phyloP scores from a whole-genome alignment of 768 basidiomycete species.

The Thelephora ganbajun region DNA sequence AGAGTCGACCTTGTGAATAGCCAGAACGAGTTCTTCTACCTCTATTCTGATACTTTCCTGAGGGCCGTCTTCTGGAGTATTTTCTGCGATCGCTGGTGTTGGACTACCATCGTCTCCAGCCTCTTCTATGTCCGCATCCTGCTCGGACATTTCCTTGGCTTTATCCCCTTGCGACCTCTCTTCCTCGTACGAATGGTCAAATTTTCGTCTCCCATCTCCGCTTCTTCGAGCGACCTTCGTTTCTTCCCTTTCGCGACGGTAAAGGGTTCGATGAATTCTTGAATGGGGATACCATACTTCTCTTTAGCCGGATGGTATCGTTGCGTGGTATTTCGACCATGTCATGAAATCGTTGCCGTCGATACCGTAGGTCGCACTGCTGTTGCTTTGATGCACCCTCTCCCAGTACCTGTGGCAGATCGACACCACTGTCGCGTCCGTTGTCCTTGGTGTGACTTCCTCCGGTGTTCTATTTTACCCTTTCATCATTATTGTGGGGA shows the following conservation, averaged over 20 bases:
- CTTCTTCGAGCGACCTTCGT: conserved; percentile 11
- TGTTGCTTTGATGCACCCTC: no score
- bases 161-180: conserved; percentile 20
- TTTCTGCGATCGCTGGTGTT: conserved; percentile 7
- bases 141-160: conserved; percentile 17
- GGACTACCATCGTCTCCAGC: conserved; percentile 4
- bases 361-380: no score
- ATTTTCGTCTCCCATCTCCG: conserved; percentile 4
- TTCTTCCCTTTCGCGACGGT: conserved; percentile 23
- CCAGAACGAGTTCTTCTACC: conserved; percentile 27
- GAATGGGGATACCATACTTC: conserved; percentile 36
- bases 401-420: no score
- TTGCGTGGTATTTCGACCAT: no score
- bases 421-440: no score
- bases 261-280: conserved; percentile 21
- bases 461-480: no score
- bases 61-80: conserved; percentile 9
- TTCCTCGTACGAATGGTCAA: background rate
- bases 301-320: conserved; percentile 43
- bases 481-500: no score
- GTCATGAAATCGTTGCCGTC: no score
- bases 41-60: conserved; percentile 11
- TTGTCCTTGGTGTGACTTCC: no score
- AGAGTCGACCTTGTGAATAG: conserved; percentile 42
- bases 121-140: conserved; percentile 11